Percentiles rank a stretch among this genome's conserved stretches.
phyloP scores from a whole-genome alignment of 108 stramenopile genomes.

The Craspedostauros australis region DNA sequence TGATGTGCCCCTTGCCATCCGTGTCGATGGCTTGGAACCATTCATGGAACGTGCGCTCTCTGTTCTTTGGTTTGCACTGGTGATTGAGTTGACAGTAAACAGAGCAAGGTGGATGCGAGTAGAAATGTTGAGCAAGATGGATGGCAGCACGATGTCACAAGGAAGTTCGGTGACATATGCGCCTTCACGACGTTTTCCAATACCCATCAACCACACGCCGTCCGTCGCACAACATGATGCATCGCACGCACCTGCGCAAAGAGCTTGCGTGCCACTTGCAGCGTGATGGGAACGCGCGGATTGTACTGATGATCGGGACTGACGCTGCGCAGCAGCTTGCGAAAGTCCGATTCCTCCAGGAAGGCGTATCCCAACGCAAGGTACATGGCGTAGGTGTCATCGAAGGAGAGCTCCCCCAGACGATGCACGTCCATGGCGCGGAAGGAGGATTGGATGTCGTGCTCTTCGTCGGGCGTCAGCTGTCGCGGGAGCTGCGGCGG shows the following conservation, averaged over 20 bases:
- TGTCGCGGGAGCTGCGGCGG: too few species aligned
- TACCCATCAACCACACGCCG: not conserved
- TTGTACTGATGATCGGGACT: too few species aligned
- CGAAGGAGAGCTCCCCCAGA: constrained; percentile 13
- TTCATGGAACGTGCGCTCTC: not conserved
- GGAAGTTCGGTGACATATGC: too few species aligned
- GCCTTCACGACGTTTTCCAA: not conserved
- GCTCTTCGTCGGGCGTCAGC: constrained; percentile 3
- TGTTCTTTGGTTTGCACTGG: not conserved
- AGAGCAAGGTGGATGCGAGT: too few species aligned
- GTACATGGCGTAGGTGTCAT: constrained; percentile 15
- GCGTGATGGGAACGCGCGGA: too few species aligned
- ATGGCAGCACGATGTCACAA: too few species aligned
- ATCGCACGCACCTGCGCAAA: too few species aligned
- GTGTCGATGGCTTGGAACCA: constrained; percentile 7
- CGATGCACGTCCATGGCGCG: constrained; percentile 24
- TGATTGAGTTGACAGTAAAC: too few species aligned
- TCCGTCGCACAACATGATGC: constrained; percentile 1
- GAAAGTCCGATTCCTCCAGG: not conserved
- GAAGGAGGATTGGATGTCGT: constrained; percentile 22
- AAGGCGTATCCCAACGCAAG: constrained; percentile 25
- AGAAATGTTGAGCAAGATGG: too few species aligned
- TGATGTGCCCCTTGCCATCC: constrained; percentile 14
- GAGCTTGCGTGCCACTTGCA: too few species aligned
- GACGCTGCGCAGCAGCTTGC: too few species aligned